These are phyloP conservation scores for Litsea cubeba DNA, from an alignment of 164 flowering plant species.

Conservation along the genomic window DNA sequence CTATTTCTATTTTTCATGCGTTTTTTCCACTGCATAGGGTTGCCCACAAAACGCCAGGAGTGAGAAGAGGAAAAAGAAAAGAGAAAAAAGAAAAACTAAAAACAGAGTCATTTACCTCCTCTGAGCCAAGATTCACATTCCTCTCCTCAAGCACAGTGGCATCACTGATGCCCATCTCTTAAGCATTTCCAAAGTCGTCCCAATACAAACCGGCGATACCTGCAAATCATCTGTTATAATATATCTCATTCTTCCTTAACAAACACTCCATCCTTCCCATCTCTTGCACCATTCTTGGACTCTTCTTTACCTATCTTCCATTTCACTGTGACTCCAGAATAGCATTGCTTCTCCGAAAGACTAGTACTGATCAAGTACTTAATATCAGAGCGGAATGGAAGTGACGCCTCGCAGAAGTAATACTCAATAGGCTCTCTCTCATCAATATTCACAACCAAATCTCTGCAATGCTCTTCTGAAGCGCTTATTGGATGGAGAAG, in stretches of 20 bases:
- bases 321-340: not conserved
- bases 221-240: conserved; percentile 12
- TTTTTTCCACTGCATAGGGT: no score
- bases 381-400: not conserved
- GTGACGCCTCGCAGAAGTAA: not conserved
- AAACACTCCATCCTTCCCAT: not conserved
- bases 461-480: not conserved
- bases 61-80: no score
- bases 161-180: conserved; percentile 4
- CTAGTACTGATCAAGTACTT: not conserved
- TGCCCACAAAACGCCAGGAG: no score
- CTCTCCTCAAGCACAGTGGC: not conserved
- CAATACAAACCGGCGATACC: not conserved
- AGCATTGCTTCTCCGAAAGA: not conserved
- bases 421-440: not conserved
- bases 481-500: not conserved
- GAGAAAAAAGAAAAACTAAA: not conserved
- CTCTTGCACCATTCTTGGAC: not conserved
- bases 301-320: not conserved
- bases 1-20: no score
- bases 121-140: not conserved
- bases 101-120: conserved; percentile 4
- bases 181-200: not conserved
- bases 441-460: not conserved
- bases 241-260: conserved; percentile 1